Base-by-base conservation (phyloP, 2,329 filamentous ascomycete genomes). In the Triangularia verruculosa region DNA sequence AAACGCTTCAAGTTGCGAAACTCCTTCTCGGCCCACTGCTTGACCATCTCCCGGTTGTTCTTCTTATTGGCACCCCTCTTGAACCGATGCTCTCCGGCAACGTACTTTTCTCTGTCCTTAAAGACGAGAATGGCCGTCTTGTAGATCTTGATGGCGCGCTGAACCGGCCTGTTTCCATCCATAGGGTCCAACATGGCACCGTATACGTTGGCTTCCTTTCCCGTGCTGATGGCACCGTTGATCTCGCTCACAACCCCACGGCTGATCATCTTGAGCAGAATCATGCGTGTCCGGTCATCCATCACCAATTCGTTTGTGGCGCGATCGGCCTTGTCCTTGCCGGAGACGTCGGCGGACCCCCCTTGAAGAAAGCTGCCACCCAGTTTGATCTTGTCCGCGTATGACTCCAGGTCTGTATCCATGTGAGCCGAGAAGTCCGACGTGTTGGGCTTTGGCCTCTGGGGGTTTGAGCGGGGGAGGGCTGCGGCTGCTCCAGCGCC, bases 131-230 rank as follows among this genome's bases (percentile, higher is more conserved):
- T 99, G 61, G 91, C 91, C 7, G 95, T 99, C 84, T 99, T 99
- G 86, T 99, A 99, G 58, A 99, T 92, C 79, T 99, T 99, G 82
- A 98, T 93, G 12, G 95, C 95, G 57, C 92, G 87, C 72, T 97
- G 92, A 0, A 88, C 78, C 0, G 85, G 79, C 20, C 82, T 78
- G 43, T 81, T 80, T 22, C 74, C 78, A 9, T 84, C 83, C 6
- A 86, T 80, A 0, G 81, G 79, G 57, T 86, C 80, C 2, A 87
- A 84, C 11, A 96, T 83, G 17, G 94, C 93, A 67, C 96, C 92
- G 78, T 99, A 99, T 25, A 99, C 95, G 75, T 99, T 99, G 65
- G 95, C 95, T 77, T 99, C 95, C 76, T 99, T 99, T 62, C 95
- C 95, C 0, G 95, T 99, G 66, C 92, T 97, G 70, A 99, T 85